Conservation (phyloP, 2,329 filamentous ascomycete genomes). For the Scorias spongiosa region DNA sequence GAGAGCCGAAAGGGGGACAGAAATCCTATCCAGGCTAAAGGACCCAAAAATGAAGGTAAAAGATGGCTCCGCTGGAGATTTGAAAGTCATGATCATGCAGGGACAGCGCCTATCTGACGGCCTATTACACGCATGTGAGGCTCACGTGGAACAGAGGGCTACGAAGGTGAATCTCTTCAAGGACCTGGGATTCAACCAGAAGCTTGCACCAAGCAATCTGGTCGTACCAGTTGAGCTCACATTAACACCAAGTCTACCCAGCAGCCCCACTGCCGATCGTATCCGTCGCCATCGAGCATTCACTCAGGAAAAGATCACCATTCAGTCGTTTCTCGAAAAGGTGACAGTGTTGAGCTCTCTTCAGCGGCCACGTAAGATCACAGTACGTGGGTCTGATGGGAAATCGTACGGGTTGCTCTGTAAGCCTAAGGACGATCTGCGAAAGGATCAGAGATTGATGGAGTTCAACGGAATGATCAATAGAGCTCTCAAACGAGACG, state of each 20-base stretch:
- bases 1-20: conserved; percentile 40
- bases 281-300: conserved; percentile 69
- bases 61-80: conserved; percentile 40
- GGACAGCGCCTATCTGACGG: conserved; percentile 76
- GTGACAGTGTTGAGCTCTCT: conserved; percentile 82
- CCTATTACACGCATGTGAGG: conserved; percentile 65
- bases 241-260: conserved; percentile 65
- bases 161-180: conserved; percentile 59
- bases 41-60: conserved; percentile 42
- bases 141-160: conserved; percentile 56
- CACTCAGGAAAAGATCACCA: conserved; percentile 69
- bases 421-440: conserved; percentile 94
- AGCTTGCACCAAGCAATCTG: conserved; percentile 62
- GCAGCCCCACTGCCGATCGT: conserved; percentile 52
- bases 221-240: conserved; percentile 82
- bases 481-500: conserved; percentile 76
- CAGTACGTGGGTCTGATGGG: conserved; percentile 76
- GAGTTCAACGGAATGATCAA: conserved; percentile 99
- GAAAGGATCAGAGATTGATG: conserved; percentile 96
- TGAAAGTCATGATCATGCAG: conserved; percentile 56
- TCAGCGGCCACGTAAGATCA: conserved; percentile 81
- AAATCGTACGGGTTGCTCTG: conserved; percentile 78
- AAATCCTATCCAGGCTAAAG: conserved; percentile 23
- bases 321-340: conserved; percentile 67
- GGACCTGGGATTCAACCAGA: conserved; percentile 73